phyloP scores from a whole-genome alignment of 495 filamentous ascomycete species.

The Penicillium subrubescens region DNA sequence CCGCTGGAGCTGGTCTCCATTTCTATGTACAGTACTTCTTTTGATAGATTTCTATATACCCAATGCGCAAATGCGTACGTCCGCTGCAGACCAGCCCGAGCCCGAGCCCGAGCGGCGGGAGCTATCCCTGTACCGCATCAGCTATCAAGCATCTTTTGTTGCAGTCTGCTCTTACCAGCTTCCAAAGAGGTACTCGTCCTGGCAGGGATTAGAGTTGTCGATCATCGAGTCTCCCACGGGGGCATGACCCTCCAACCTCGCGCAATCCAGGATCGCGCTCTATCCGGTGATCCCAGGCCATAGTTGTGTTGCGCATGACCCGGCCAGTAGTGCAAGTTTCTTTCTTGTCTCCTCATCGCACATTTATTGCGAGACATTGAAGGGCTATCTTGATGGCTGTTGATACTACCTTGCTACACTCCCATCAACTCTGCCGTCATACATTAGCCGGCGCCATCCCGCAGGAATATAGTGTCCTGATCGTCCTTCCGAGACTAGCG shows the following conservation, averaged over 20 bases:
- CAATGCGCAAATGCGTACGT: neutral
- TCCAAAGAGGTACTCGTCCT: neutral
- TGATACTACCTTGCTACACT: neutral
- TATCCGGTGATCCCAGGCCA: constrained; percentile 21
- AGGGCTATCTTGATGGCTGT: neutral
- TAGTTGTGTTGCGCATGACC: constrained; percentile 27
- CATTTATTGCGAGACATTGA: neutral
- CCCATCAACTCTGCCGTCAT: neutral
- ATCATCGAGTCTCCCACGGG: neutral
- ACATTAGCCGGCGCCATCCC: constrained; percentile 4
- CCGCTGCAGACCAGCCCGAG: neutral
- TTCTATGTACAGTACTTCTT: constrained; percentile 13
- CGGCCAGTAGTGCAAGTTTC: constrained; percentile 1
- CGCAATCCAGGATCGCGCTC: constrained; percentile 16
- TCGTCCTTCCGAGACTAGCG: neutral
- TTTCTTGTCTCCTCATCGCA: neutral
- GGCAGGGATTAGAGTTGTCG: constrained; percentile 1
- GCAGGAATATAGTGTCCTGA: neutral
- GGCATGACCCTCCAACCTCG: constrained; percentile 19
- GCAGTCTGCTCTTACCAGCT: neutral
- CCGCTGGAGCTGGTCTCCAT: constrained; percentile 7
- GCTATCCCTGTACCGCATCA: neutral
- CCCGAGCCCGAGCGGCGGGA: neutral
- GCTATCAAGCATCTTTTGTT: neutral
- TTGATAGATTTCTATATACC: constrained; percentile 6